Evolutionary conservation across 176 grass and related monocot species (phyloP).

Genomic region (Ensete glaucum): DNA sequence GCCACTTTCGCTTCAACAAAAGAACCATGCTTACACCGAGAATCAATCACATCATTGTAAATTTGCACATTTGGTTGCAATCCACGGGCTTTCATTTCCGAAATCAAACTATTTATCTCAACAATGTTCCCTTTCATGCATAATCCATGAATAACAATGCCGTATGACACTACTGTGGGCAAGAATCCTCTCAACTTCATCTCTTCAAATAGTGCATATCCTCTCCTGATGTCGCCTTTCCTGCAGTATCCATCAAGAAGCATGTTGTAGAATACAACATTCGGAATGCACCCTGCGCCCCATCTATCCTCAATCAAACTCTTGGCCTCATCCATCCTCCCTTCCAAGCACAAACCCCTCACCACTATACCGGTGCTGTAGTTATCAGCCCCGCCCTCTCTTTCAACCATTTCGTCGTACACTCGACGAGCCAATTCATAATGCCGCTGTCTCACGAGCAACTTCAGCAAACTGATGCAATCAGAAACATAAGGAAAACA

Average conservation of each 20-base stretch:
- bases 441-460: constrained; percentile 29
- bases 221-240: constrained; percentile 31
- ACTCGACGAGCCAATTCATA: constrained; percentile 34
- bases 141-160: constrained; percentile 49
- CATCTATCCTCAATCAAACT: constrained; percentile 65
- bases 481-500: constrained; percentile 16
- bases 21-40: constrained; percentile 37
- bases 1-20: constrained; percentile 37
- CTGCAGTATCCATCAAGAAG: constrained; percentile 63
- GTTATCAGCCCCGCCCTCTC: constrained; percentile 36
- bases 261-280: constrained; percentile 53
- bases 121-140: constrained; percentile 42
- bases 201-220: constrained; percentile 37
- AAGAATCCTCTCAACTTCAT: constrained; percentile 63
- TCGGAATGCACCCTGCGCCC: constrained; percentile 49
- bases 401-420: constrained; percentile 59
- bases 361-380: constrained; percentile 66
- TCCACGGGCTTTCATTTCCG: constrained; percentile 45
- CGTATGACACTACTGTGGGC: constrained; percentile 52
- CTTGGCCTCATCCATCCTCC: constrained; percentile 53
- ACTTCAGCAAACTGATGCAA: constrained; percentile 43
- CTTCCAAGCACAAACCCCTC: constrained; percentile 53
- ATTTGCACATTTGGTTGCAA: constrained; percentile 49
- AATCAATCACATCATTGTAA: constrained; percentile 54
- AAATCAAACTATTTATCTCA: constrained; percentile 35